Evolutionary conservation across 2,329 filamentous ascomycete species (phyloP), one percentile per base, ranked within the genome.

Genomic region (Endocalyx cinctus): DNA sequence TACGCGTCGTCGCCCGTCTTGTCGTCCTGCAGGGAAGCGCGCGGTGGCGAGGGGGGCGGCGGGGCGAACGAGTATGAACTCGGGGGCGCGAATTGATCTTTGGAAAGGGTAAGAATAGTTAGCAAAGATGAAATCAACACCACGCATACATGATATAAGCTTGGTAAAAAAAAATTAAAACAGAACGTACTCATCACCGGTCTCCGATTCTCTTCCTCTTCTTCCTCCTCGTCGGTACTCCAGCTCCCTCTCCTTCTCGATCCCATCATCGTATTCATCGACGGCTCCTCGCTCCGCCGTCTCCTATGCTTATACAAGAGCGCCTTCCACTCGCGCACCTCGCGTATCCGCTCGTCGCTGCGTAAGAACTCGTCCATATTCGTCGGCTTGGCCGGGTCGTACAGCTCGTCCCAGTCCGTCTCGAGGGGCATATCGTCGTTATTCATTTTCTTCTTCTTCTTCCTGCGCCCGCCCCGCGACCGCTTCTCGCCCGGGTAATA

Each of bases 361-460:
- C 80, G 72, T 39, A 85, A 74, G 55, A 92, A 96, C 52, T 90
- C 84, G 35, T 89, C 84, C 31, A 90, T 84, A 46, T 81, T 88
- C 25, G 86, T 94, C 7, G 89, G 88, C 25, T 84, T 69, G 10
- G 82, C 70, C 1, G 87, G 86, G 51, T 95, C 89, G 57, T 95
- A 96, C 16, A 92, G 76, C 55, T 94, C 87, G 56, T 94, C 84
- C 88, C 88, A 96, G 54, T 94, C 82, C n/a, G 75, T 79, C 55
- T 78, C 73, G 32, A 72, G 63, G 5, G 63, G 60, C 18, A 72
- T 59, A 29, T 69, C 67, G 5, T 77, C 67, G 43, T 74, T 71
- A 39, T 78, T 73, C 50, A 77, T 74, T 58, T 81, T 82, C 69
- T 85, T 85, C 60, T 84, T 81, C 55, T 81, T 82, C 61, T 84